Conservation (phyloP, 1,284 basidiomycete species). For the Naganishia liquefaciens region DNA sequence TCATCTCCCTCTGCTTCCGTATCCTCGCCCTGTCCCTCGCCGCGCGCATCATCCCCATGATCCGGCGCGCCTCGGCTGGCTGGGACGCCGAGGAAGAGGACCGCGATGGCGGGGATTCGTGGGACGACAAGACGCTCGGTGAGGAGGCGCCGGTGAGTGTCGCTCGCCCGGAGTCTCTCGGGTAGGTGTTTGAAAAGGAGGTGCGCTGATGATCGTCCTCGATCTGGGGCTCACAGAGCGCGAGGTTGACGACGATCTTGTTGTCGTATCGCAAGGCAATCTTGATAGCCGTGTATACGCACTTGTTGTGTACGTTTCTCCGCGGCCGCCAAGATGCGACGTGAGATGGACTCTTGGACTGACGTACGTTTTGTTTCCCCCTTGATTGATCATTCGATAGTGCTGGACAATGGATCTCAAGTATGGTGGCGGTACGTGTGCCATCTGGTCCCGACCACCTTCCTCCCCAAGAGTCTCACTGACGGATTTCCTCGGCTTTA, state of each 20-base stretch:
- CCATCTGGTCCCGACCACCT: too few relatives aligned
- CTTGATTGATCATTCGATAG: conserved; percentile 38
- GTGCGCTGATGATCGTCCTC: background rate
- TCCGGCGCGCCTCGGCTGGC: conserved; percentile 59
- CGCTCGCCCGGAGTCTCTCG: conserved; percentile 6
- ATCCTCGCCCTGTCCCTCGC: conserved; percentile 80
- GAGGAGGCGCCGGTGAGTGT: conserved; percentile 50
- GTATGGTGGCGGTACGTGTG: conserved; percentile 48
- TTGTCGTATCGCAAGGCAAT: conserved; percentile 52
- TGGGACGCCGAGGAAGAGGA: conserved; percentile 43
- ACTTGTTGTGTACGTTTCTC: conserved; percentile 47
- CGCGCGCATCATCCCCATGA: conserved; percentile 71
- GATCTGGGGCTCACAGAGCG: conserved; percentile 40
- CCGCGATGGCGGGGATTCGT: conserved; percentile 42
- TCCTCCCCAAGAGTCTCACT: background rate
- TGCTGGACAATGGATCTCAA: conserved; percentile 53
- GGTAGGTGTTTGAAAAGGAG: background rate
- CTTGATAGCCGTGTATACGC: conserved; percentile 55
- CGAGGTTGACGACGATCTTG: conserved; percentile 52
- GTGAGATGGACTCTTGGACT: background rate
- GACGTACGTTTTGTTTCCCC: conserved; percentile 2
- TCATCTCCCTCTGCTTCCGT: conserved; percentile 79
- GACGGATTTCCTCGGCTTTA: background rate
- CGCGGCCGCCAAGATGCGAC: background rate
- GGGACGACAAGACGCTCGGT: conserved; percentile 49